Conservation (phyloP, 768 basidiomycete genomes). For the Panus rudis region DNA sequence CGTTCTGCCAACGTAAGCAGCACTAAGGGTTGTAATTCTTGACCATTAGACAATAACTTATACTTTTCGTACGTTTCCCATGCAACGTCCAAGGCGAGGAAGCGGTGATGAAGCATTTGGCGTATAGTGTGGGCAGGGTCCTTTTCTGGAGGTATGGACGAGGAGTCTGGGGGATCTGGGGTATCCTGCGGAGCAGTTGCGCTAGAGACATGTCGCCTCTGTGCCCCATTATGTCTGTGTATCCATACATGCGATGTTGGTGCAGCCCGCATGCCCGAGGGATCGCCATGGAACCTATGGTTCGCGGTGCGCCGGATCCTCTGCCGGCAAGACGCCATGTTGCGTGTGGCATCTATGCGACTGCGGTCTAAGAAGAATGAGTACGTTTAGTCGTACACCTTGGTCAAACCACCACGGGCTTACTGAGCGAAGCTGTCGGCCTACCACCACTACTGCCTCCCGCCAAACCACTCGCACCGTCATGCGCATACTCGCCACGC, state of each 20-base stretch:
- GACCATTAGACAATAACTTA: too few relatives aligned
- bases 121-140: too few relatives aligned
- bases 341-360: too few relatives aligned
- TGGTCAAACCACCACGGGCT: too few relatives aligned
- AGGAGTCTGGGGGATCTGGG: neutral
- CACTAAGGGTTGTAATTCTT: too few relatives aligned
- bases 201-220: constrained; percentile 24
- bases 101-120: neutral
- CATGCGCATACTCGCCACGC: too few relatives aligned
- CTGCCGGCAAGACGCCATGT: constrained; percentile 9
- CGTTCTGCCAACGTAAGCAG: constrained; percentile 22
- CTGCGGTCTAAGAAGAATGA: too few relatives aligned
- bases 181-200: constrained; percentile 11
- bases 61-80: constrained; percentile 33
- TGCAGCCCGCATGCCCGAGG: constrained; percentile 9
- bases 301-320: constrained; percentile 14
- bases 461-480: too few relatives aligned
- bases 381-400: too few relatives aligned
- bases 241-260: constrained; percentile 9
- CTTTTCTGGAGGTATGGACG: neutral
- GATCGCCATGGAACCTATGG: constrained; percentile 7
- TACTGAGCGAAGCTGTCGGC: too few relatives aligned
- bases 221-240: constrained; percentile 10
- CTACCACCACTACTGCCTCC: too few relatives aligned
- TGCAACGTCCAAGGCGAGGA: constrained; percentile 21